Evolutionary conservation across 345 rosid species (phyloP).

Genomic region (Leavenworthia alabamica): DNA sequence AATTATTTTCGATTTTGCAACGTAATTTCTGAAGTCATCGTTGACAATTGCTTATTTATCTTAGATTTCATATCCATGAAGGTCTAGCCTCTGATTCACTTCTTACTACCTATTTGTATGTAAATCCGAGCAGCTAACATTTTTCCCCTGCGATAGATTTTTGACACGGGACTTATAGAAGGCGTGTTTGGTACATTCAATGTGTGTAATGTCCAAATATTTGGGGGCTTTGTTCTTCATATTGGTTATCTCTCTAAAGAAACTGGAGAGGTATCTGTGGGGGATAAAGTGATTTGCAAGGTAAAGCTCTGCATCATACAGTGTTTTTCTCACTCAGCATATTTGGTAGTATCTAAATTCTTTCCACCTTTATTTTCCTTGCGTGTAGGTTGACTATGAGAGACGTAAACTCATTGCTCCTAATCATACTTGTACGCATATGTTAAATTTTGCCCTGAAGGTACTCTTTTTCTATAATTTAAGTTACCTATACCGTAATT

Average conservation of each 20-base stretch:
- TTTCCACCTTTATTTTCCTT: not conserved
- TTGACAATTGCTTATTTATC: not conserved
- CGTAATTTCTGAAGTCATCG: not conserved
- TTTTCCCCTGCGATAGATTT: slow-evolving; percentile 50
- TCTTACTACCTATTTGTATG: not conserved
- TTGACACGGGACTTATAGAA: slow-evolving; percentile 68
- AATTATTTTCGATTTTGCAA: not conserved
- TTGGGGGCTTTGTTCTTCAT: slow-evolving; percentile 88
- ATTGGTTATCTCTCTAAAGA: slow-evolving; percentile 55
- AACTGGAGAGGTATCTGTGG: slow-evolving; percentile 45
- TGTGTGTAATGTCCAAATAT: slow-evolving; percentile 80
- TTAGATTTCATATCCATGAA: not conserved
- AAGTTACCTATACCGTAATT: not conserved
- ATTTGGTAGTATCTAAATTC: not conserved
- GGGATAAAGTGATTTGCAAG: slow-evolving; percentile 77
- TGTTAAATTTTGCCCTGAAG: slow-evolving; percentile 94
- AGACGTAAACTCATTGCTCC: slow-evolving; percentile 91
- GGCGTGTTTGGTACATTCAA: slow-evolving; percentile 70
- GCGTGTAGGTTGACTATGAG: slow-evolving; percentile 77
- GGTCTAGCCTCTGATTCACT: not conserved
- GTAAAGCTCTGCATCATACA: slow-evolving; percentile 30
- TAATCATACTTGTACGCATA: slow-evolving; percentile 93
- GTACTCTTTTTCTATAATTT: slow-evolving; percentile 30
- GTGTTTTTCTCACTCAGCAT: not conserved
- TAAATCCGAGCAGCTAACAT: not conserved